Evolutionary conservation across 371 early-diverging fungal species (phyloP).

Genomic region (Mortierella sp.): DNA sequence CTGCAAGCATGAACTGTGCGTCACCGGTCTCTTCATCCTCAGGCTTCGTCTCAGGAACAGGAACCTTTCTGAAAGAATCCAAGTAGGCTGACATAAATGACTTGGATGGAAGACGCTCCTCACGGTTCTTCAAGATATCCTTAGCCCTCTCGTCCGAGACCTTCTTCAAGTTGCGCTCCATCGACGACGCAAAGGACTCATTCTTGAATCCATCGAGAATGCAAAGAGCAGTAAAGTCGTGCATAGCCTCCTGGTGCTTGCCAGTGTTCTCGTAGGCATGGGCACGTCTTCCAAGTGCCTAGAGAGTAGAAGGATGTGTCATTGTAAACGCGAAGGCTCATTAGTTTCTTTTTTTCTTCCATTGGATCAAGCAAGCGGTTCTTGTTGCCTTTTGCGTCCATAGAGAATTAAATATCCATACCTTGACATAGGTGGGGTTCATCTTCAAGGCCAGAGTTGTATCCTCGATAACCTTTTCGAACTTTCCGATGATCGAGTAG

Average conservation of each 20-base stretch:
- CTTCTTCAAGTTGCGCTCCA: slow-evolving; percentile 90
- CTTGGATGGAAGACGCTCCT: slow-evolving; percentile 84
- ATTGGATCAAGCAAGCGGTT: too few relatives aligned
- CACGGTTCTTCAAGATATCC: slow-evolving; percentile 74
- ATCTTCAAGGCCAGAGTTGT: slow-evolving; percentile 79
- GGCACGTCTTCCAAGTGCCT: slow-evolving; percentile 87
- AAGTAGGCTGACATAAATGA: slow-evolving; percentile 92
- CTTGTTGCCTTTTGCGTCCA: too few relatives aligned
- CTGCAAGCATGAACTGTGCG: slow-evolving; percentile 53
- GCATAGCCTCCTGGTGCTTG: slow-evolving; percentile 79
- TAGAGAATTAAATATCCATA: slow-evolving; percentile 47
- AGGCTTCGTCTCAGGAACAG: slow-evolving; percentile 36
- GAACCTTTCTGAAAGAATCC: slow-evolving; percentile 83
- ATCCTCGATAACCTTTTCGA: slow-evolving; percentile 79
- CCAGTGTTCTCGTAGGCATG: slow-evolving; percentile 81
- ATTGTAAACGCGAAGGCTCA: too few relatives aligned
- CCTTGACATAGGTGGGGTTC: slow-evolving; percentile 84
- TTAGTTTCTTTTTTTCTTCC: too few relatives aligned
- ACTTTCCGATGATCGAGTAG: slow-evolving; percentile 76
- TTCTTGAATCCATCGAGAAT: slow-evolving; percentile 94
- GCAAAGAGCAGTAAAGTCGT: slow-evolving; percentile 93
- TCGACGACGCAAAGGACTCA: slow-evolving; percentile 79
- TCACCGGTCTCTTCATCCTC: slow-evolving; percentile 55
- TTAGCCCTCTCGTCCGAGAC: slow-evolving; percentile 81
- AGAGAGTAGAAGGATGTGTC: too few relatives aligned